phyloP scores from a whole-genome alignment of 148 eudicot species.

The Camellia granthamiana region DNA sequence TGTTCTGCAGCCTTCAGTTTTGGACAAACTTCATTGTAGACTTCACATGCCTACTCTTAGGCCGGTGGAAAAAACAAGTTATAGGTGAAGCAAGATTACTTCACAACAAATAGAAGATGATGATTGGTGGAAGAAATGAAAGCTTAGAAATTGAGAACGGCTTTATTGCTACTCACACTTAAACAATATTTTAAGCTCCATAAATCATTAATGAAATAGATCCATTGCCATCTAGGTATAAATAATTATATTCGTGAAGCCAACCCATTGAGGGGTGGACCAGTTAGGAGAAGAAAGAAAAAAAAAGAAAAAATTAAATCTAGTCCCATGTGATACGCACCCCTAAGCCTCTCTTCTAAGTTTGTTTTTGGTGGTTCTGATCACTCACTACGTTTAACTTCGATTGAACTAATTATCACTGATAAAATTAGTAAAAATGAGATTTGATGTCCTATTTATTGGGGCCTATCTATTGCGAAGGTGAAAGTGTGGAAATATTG shows the following conservation, averaged over 20 bases:
- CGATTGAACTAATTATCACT: too few relatives aligned
- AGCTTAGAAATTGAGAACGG: background rate
- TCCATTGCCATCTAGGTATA: background rate
- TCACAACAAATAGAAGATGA: constrained; percentile 11
- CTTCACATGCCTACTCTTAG: too few relatives aligned
- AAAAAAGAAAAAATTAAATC: background rate
- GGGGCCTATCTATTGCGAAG: too few relatives aligned
- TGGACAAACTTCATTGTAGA: too few relatives aligned
- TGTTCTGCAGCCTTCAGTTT: too few relatives aligned
- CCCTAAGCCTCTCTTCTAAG: constrained; percentile 2
- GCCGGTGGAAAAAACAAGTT: too few relatives aligned
- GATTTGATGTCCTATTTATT: background rate
- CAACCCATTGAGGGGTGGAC: constrained; percentile 4
- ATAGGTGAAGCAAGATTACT: too few relatives aligned
- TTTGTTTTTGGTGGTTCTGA: background rate
- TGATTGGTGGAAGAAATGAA: background rate
- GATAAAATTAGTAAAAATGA: too few relatives aligned
- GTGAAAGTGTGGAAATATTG: too few relatives aligned
- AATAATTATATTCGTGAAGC: constrained; percentile 1
- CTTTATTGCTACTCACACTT: constrained; percentile 4
- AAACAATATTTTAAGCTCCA: background rate
- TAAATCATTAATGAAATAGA: constrained; percentile 15
- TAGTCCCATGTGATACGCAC: constrained; percentile 20
- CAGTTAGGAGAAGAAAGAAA: background rate
- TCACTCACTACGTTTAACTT: too few relatives aligned